These are phyloP conservation scores for Chloranthus sessilifolius DNA, from an alignment of 164 flowering plant genomes.

Conservation along the genomic window DNA sequence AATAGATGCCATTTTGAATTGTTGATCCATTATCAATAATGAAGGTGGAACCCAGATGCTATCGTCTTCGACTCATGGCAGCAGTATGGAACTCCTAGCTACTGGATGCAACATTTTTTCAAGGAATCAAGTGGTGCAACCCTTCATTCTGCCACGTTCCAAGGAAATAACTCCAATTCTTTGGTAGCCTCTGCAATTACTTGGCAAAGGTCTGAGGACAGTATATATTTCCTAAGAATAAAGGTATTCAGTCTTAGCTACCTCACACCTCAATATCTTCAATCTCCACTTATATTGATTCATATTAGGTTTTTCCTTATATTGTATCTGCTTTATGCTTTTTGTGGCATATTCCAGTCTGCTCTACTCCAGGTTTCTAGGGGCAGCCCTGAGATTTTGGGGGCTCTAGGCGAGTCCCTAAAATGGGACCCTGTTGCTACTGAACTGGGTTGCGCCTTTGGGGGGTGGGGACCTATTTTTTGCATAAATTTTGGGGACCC, in stretches of 20 bases:
- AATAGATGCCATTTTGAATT: too few relatives aligned
- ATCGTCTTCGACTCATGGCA: slow-evolving; percentile 75
- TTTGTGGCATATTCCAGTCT: not conserved
- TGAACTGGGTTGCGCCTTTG: too few relatives aligned
- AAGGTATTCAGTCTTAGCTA: slow-evolving; percentile 42
- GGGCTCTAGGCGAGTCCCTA: too few relatives aligned
- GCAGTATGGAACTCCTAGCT: slow-evolving; percentile 86
- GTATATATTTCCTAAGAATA: slow-evolving; percentile 39
- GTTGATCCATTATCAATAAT: slow-evolving; percentile 2
- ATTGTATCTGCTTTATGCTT: not conserved
- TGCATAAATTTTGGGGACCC: too few relatives aligned
- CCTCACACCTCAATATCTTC: not conserved
- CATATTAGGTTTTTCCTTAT: not conserved
- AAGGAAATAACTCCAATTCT: slow-evolving; percentile 35
- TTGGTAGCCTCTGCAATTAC: slow-evolving; percentile 69
- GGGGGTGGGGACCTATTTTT: too few relatives aligned
- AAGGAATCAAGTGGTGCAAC: slow-evolving; percentile 80
- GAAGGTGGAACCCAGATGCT: slow-evolving; percentile 92
- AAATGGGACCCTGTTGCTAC: too few relatives aligned
- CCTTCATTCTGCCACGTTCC: slow-evolving; percentile 43
- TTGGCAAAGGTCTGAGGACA: slow-evolving; percentile 37
- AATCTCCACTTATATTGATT: not conserved
- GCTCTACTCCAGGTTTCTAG: too few relatives aligned
- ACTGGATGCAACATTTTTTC: slow-evolving; percentile 79
- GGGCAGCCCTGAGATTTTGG: too few relatives aligned